Percentiles rank a stretch among this genome's conserved stretches.
phyloP scores from a whole-genome alignment of 306 rosid genomes.

The Canavalia ensiformis region DNA sequence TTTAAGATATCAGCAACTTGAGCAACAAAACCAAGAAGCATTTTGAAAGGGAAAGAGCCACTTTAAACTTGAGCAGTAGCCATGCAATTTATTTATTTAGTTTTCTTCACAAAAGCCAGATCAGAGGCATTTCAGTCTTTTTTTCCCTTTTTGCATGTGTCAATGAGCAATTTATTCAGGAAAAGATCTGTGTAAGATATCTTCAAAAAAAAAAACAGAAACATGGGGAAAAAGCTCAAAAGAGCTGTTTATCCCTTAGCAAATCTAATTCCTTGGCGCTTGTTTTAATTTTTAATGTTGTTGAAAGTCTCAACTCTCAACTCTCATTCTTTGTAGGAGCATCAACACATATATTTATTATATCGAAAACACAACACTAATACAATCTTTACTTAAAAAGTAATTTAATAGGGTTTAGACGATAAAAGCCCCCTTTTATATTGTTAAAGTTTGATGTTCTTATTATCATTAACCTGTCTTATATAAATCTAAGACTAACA shows the following conservation, averaged over 20 bases:
- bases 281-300: background rate
- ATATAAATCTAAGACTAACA: background rate
- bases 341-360: background rate
- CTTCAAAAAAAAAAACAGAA: background rate
- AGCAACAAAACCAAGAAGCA: slow-evolving; percentile 26
- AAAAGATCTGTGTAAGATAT: background rate
- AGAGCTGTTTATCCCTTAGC: background rate
- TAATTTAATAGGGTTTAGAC: background rate
- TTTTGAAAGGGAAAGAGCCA: background rate
- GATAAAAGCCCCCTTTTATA: background rate
- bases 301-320: slow-evolving; percentile 1
- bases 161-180: background rate
- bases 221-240: background rate
- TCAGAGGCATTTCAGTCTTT: background rate
- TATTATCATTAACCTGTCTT: background rate
- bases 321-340: background rate
- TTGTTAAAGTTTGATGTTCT: background rate
- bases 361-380: background rate
- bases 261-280: background rate
- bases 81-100: slow-evolving; percentile 10
- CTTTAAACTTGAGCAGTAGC: slow-evolving; percentile 14
- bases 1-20: slow-evolving; percentile 20
- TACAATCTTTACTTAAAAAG: background rate
- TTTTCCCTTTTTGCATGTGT: background rate
- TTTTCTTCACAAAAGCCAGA: background rate